Evolutionary conservation across 2,329 filamentous ascomycete species (phyloP).

Genomic region (Diaporthe australafricana): DNA sequence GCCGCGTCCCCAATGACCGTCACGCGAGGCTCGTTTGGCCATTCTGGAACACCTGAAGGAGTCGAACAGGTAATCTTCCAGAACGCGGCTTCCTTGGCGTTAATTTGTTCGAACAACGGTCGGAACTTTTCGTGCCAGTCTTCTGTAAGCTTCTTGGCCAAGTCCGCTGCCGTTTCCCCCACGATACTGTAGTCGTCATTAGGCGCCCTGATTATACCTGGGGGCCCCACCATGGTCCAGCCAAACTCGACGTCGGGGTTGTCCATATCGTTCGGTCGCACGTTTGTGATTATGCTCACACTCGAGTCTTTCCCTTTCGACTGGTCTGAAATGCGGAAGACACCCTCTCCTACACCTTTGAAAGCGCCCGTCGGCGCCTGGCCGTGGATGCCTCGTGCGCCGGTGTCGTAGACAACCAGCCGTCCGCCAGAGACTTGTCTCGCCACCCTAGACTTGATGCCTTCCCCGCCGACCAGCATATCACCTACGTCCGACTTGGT

Average conservation of each 20-base stretch:
- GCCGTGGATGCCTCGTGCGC: constrained; percentile 73
- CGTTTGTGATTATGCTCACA: constrained; percentile 72
- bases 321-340: constrained; percentile 66
- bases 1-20: constrained; percentile 69
- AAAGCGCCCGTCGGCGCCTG: constrained; percentile 73
- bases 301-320: constrained; percentile 55
- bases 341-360: constrained; percentile 71
- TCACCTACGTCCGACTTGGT: constrained; percentile 67
- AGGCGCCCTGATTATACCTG: constrained; percentile 67
- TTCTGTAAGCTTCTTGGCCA: constrained; percentile 65
- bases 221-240: constrained; percentile 71
- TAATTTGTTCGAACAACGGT: constrained; percentile 70
- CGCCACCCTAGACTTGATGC: constrained; percentile 70
- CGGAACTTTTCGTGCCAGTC: constrained; percentile 68
- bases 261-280: constrained; percentile 69
- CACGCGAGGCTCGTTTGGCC: constrained; percentile 68
- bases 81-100: constrained; percentile 67
- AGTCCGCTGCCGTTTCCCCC: constrained; percentile 65
- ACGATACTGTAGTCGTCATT: constrained; percentile 71
- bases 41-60: constrained; percentile 69
- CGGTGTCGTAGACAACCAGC: constrained; percentile 72
- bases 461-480: constrained; percentile 71
- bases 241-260: constrained; percentile 68
- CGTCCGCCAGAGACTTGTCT: constrained; percentile 68
- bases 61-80: constrained; percentile 76